A percentile compares a stretch with the other conserved stretches of the same genome.
Conservation (phyloP, 495 filamentous ascomycete species). For the Penicillium robsamsonii region DNA sequence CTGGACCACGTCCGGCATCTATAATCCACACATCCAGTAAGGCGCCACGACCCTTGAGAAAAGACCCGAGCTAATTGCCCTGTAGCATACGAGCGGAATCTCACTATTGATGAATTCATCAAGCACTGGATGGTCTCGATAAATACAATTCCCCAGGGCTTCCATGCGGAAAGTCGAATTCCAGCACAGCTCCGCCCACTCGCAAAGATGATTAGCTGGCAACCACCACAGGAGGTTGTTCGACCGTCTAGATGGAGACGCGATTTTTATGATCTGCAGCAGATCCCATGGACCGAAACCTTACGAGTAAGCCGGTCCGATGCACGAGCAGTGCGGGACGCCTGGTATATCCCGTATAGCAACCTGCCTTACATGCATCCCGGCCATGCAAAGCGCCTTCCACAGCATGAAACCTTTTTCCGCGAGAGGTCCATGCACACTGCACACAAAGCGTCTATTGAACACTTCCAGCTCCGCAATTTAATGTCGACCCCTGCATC, state of each 20-base stretch:
- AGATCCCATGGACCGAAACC: constrained; percentile 67
- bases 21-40: constrained; percentile 40
- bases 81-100: constrained; percentile 43
- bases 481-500: constrained; percentile 70
- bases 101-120: constrained; percentile 47
- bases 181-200: constrained; percentile 25
- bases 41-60: constrained; percentile 3
- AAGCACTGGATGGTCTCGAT: constrained; percentile 38
- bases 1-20: constrained; percentile 30
- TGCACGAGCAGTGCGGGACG: constrained; percentile 58
- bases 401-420: constrained; percentile 52
- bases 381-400: constrained; percentile 26
- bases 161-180: constrained; percentile 24
- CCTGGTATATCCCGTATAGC: constrained; percentile 45
- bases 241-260: constrained; percentile 48
- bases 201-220: constrained; percentile 35
- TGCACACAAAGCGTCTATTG: constrained; percentile 57
- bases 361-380: constrained; percentile 38
- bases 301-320: constrained; percentile 59
- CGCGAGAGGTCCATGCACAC: constrained; percentile 70
- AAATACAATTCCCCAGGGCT: constrained; percentile 16
- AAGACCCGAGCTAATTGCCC: constrained; percentile 1
- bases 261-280: constrained; percentile 70
- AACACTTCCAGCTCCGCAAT: constrained; percentile 91
- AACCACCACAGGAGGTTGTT: constrained; percentile 41